Evolutionary conservation across 169 alveolate genomes (phyloP), one percentile per base, ranked within the genome.

Genomic region (Babesia sp.): DNA sequence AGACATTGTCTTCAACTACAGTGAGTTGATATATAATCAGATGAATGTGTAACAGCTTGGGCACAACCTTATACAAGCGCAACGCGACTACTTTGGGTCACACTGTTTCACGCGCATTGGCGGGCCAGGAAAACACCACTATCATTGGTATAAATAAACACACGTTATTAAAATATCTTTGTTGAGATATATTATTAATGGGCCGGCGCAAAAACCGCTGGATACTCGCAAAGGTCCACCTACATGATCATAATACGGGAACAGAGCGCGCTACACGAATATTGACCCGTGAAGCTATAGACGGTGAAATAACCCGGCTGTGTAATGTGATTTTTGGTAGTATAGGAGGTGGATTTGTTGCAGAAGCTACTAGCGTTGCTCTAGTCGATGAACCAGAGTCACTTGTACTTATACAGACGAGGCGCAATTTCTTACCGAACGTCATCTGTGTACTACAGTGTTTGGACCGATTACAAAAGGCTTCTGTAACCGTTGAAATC

Each of bases 1-100:
- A 82, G 78, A 74, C 84, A 71, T 39, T 88, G 39, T 71, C 90
- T 37, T 81, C 91, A 14, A 41, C 67, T 55, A 33, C 53, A 20
- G 85, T 76, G 36, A 22, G 76, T 45, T 22, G 2, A 14, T 33
- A 20, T 12, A 7, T 11, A 12, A 3, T 22, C 0, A 0, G 16
- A 20, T 14, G 16, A 1, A 39, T 26, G 31, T 58, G 70, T 11
- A 22, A 26, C 50, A 64, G 76, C 54, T 71, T 74, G 71, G 93
- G 83, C 56, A 76, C 76, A 54, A 90, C 72, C 83, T 92, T 57
- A 85, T 90, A 14, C 96, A 92, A 58, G 96, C 95, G 20, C 96
- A 92, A 54, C 76, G 96, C 33, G 96, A 92, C 76, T 86, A 53
- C 66, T 92, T 92, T 67, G 96, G 96, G 16, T 71, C 95, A 6